Percentiles rank a stretch among this genome's conserved stretches.
These are phyloP conservation scores for Platanthera guangdongensis DNA, from an alignment of 106 monocot genomes.

Conservation along the genomic window DNA sequence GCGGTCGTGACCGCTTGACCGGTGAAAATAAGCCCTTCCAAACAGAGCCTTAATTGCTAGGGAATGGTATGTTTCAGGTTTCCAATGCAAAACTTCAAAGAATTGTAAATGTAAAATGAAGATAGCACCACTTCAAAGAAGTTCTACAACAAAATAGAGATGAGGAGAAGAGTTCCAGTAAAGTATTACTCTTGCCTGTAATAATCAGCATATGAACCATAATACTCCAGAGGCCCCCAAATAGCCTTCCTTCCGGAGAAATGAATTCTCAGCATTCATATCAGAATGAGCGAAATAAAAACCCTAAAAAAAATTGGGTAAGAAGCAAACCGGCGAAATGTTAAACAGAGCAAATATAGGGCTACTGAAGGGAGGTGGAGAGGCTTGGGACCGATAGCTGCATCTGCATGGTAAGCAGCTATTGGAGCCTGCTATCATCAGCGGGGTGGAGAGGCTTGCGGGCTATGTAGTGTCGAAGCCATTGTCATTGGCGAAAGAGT, in stretches of 20 bases:
- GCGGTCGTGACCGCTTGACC: no score
- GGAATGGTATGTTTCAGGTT: not conserved
- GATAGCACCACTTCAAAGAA: not conserved
- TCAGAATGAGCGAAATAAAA: conserved; percentile 24
- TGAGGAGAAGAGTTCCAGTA: not conserved
- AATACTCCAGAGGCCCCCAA: conserved; percentile 87
- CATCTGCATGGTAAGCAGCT: no score
- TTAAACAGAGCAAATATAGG: no score
- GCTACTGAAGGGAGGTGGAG: no score
- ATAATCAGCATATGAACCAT: conserved; percentile 97
- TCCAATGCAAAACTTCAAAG: not conserved
- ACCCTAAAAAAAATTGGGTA: no score
- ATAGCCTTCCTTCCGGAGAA: conserved; percentile 95
- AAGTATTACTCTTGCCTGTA: conserved; percentile 82
- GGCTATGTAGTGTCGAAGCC: no score
- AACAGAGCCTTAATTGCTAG: not conserved
- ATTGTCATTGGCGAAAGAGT: no score
- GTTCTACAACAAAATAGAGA: not conserved
- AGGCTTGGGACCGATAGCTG: no score
- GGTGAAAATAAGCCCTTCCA: no score
- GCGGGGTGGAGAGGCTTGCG: no score
- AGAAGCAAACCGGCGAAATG: no score
- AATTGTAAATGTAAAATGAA: not conserved
- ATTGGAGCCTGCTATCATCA: no score
- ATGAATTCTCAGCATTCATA: conserved; percentile 96